Evolutionary conservation across 441 rosid genomes (phyloP), one percentile per base, ranked within the genome.

Genomic region (Eutrema salsugineum): DNA sequence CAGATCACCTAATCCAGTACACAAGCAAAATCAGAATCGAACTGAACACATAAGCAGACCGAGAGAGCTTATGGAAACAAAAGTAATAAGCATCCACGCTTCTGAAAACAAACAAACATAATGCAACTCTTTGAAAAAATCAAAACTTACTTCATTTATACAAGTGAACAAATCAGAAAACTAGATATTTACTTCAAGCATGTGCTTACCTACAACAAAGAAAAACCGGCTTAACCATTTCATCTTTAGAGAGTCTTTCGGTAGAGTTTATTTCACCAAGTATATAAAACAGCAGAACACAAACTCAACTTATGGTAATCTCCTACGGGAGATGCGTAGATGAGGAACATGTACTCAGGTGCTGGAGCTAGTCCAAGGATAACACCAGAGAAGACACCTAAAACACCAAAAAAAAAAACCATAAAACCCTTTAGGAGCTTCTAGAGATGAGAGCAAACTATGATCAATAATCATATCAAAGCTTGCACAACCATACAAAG

Each of bases 311-410:
- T 70, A 6, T 70, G 76, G 39, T 76, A 70, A 15, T 48, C 4
- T 57, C 88, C 85, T 0, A 88, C 83, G 2, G 92, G 89, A 33
- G 88, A 81, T 67, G 74, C 82, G 44, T 67, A 87, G 7, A 79
- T 38, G 16, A 83, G 66, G 48, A 87, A 83, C 1, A 80, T 82
- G 62, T 44, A 81, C 53, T 84, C 87, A 30, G 87, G 80, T 2
- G 88, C 79, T n/a, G 88, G 81, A 3, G 71, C 87, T 3, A 81
- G 0, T 20, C 85, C 83, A 5, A 85, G 71, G 6, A 55, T 24
- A 11, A 84, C 44, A 20, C 89, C 92, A 71, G 53, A 47, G 79
- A 75, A 55, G 79, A 75, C 4, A 75, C 74, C 78, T 75, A 20
- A 42, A 65, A n/a, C n/a, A n/a, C n/a, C n/a, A n/a, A n/a, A n/a